Percentiles rank a stretch among this genome's conserved stretches.
phyloP scores from a whole-genome alignment of 768 basidiomycete species.

The Mycena kentingensis region DNA sequence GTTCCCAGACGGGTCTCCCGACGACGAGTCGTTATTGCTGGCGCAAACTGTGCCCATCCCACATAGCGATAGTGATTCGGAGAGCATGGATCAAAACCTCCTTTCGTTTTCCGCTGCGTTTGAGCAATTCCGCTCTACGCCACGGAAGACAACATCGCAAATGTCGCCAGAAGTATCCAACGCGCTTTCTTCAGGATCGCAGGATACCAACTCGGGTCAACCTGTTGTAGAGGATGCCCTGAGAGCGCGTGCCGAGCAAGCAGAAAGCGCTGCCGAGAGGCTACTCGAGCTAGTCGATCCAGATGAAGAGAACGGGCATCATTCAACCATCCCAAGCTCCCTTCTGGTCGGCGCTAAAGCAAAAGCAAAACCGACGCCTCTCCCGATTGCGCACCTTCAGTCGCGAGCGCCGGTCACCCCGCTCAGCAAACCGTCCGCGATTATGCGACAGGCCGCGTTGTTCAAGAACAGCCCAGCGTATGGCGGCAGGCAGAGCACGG shows the following conservation, averaged over 20 bases:
- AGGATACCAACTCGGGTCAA: conserved; percentile 40
- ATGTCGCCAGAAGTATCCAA: conserved; percentile 62
- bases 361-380: conserved; percentile 40
- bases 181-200: conserved; percentile 59
- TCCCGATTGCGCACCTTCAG: conserved; percentile 35
- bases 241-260: conserved; percentile 86
- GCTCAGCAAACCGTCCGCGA: conserved; percentile 52
- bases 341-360: conserved; percentile 46
- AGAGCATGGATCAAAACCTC: conserved; percentile 56
- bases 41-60: conserved; percentile 78
- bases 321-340: conserved; percentile 57
- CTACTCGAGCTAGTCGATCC: conserved; percentile 84
- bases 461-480: conserved; percentile 81
- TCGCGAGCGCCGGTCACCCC: conserved; percentile 63
- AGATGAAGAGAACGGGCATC: conserved; percentile 58
- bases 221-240: conserved; percentile 80
- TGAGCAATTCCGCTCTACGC: conserved; percentile 46
- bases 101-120: conserved; percentile 76
- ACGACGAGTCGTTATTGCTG: conserved; percentile 66
- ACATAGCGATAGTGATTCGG: conserved; percentile 71
- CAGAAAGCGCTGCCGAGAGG: conserved; percentile 88
- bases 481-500: conserved; percentile 43
- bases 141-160: conserved; percentile 38
- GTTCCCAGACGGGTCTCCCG: conserved; percentile 41
- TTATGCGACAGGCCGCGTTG: conserved; percentile 74